These are phyloP conservation scores for Kodamaea suecica DNA, from an alignment of 1,139 yeast species.

Conservation along the genomic window DNA sequence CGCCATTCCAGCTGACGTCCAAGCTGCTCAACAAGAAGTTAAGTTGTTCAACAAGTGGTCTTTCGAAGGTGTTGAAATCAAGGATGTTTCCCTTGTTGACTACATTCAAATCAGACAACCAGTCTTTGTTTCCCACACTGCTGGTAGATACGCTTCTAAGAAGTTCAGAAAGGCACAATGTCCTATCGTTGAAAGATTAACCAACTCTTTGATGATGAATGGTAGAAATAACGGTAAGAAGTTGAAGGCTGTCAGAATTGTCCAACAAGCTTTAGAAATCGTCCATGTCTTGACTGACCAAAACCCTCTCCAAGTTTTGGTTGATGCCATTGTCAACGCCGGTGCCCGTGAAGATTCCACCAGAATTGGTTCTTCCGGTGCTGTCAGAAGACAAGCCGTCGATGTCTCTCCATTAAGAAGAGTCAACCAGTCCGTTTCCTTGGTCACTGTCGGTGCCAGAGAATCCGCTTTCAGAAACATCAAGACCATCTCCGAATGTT, in stretches of 20 bases:
- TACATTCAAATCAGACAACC: constrained; percentile 98
- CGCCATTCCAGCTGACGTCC: constrained; percentile 94
- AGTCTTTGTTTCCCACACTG: constrained; percentile 97
- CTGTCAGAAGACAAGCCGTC: constrained; percentile 99
- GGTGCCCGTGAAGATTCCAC: constrained; percentile 99
- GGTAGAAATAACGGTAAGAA: constrained; percentile 99
- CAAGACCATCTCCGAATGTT: constrained; percentile 99
- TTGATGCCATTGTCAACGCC: constrained; percentile 99
- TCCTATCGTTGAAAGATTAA: constrained; percentile 98
- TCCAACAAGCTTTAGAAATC: constrained; percentile 98
- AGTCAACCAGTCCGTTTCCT: constrained; percentile 98
- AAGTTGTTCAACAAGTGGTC: constrained; percentile 99
- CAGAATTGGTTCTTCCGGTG: constrained; percentile 99
- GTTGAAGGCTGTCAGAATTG: constrained; percentile 99
- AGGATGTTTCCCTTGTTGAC: constrained; percentile 97
- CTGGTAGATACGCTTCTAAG: constrained; percentile 99
- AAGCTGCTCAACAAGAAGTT: constrained; percentile 93
- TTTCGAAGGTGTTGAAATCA: constrained; percentile 94
- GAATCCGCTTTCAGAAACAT: constrained; percentile 99
- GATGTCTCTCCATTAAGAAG: constrained; percentile 99
- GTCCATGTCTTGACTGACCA: constrained; percentile 96
- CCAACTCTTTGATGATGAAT: constrained; percentile 99
- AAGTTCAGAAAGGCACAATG: constrained; percentile 99
- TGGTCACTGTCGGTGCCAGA: constrained; percentile 99
- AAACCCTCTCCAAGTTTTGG: constrained; percentile 99